These are phyloP conservation scores for Blastobotrys robertii DNA, from an alignment of 805 yeast species.

Conservation along the genomic window DNA sequence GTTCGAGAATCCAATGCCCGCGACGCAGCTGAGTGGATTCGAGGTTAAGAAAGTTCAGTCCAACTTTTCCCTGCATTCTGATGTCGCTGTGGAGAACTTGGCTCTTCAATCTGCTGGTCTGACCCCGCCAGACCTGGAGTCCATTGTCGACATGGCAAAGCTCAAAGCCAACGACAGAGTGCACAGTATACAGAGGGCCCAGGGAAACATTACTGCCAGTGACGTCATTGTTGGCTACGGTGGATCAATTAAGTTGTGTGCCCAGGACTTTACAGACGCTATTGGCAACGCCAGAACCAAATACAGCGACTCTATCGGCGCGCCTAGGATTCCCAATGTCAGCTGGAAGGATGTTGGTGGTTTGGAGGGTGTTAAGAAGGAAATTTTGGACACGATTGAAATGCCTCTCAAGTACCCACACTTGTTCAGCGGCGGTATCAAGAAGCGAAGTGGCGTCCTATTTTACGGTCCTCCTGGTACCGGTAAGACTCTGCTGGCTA, in stretches of 20 bases:
- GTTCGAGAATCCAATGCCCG: constrained; percentile 1
- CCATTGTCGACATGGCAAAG: constrained; percentile 62
- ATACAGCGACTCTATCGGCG: constrained; percentile 91
- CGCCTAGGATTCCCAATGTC: constrained; percentile 91
- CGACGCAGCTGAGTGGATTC: constrained; percentile 1
- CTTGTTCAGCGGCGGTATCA: constrained; percentile 76
- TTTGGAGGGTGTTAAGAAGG: constrained; percentile 78
- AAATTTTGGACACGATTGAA: constrained; percentile 90
- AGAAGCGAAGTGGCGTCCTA: constrained; percentile 86
- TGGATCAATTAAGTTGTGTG: constrained; percentile 43
- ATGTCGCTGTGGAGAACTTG: constrained; percentile 46
- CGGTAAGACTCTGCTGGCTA: constrained; percentile 90
- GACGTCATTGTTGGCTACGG: constrained; percentile 41
- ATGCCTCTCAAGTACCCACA: constrained; percentile 93
- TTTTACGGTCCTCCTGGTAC: constrained; percentile 99
- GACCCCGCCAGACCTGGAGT: constrained; percentile 69
- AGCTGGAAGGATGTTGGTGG: constrained; percentile 98
- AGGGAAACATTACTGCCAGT: constrained; percentile 16
- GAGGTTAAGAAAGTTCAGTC: constrained; percentile 4
- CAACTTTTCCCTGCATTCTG: constrained; percentile 31
- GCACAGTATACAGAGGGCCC: constrained; percentile 19
- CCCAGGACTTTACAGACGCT: constrained; percentile 57
- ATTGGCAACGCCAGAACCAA: constrained; percentile 76
- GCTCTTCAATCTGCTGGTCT: constrained; percentile 89
- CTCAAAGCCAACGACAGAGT: constrained; percentile 44